Base-by-base conservation (phyloP, 345 rosid species). In the Hypericum androsaemum region DNA sequence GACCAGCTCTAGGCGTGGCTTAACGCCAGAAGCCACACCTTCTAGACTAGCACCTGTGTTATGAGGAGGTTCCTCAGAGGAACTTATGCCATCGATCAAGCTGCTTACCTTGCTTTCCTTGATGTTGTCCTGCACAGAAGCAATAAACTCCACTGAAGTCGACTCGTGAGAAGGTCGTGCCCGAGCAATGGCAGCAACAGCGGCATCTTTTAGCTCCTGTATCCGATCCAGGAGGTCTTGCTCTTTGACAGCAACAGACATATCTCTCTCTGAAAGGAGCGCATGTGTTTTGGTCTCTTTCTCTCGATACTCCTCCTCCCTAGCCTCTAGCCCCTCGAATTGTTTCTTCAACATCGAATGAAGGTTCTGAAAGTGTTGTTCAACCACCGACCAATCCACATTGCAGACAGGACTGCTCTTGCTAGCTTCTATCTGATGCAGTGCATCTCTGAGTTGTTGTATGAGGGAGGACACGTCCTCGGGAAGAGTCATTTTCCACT, bases 141-240 rank as follows among this genome's bases (percentile, higher is more conserved):
- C 75, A 58, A 49, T 32, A 41, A 58, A 44, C 43, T 60, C 81
- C 35, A 59, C 43, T 14, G 59, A 47, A 54, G 57, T 47, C 11
- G 64, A 63, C 43, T 47, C 67, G 58, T 69, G 59, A 59, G 57
- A 68, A 44, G 66, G 61, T 12, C 58, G 67, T 51, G 74, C 78
- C 57, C 67, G 65, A 14, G 63, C 63, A 57, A 81, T 72, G 53
- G 67, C 78, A 63, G 78, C 68, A 69, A 71, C 75, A 61, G 81
- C 84, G 48, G 71, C 78, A 74, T 78, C 80, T 71, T 76, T 81
- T 36, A 73, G 69, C 67, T 71, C 78, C 75, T 81, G 88, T 53
- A 78, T 65, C 35, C 78, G 71, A 58, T 81, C 83, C 50, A 71
- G 54, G 52, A 72, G 52, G 10, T 71, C 81, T 63, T 71, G 84